Percentiles rank a stretch among this genome's conserved stretches.
phyloP scores from a whole-genome alignment of 2,329 filamentous ascomycete species.

The Venturia nashicola region DNA sequence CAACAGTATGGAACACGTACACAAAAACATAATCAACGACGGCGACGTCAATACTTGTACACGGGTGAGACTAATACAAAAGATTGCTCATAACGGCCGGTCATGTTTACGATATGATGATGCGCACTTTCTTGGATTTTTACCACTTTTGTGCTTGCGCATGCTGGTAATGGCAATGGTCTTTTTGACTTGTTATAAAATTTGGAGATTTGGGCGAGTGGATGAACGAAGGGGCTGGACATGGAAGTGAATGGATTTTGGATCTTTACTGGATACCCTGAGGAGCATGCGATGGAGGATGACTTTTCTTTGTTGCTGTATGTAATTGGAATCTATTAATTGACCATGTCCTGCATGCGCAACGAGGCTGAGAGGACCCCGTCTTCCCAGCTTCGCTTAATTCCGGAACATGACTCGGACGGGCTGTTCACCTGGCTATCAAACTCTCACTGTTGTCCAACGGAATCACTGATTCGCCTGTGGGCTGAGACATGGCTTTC shows the following conservation, averaged over 20 bases:
- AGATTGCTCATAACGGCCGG: background rate
- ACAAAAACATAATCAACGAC: background rate
- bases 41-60: background rate
- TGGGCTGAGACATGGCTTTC: background rate
- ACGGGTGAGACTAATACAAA: background rate
- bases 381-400: background rate
- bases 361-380: too few species aligned
- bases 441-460: background rate
- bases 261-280: background rate
- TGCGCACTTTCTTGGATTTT: background rate
- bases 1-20: background rate
- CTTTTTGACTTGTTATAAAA: background rate
- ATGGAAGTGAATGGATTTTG: background rate
- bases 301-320: background rate
- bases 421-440: background rate
- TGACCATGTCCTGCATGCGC: too few species aligned
- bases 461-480: background rate
- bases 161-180: slow-evolving; percentile 7
- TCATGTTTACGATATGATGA: background rate
- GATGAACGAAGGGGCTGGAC: background rate
- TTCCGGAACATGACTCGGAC: background rate
- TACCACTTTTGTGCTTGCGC: background rate
- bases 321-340: background rate
- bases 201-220: too few species aligned
- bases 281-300: background rate